These are phyloP conservation scores for Penicillium italicum DNA, from an alignment of 2,329 filamentous ascomycete genomes.

Conservation along the genomic window DNA sequence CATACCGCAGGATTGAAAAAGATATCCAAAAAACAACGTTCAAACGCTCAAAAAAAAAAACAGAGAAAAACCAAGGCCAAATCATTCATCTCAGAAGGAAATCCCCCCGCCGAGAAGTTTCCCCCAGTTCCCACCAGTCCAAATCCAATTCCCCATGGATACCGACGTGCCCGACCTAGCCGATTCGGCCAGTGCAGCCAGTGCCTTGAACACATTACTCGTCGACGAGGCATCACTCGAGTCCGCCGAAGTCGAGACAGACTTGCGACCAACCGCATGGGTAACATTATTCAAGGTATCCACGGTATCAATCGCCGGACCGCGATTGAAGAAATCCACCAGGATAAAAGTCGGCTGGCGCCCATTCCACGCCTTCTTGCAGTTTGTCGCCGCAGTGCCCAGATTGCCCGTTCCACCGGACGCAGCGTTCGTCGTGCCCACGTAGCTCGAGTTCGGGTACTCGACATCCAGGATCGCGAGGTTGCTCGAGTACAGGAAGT, in stretches of 20 bases:
- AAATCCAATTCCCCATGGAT: constrained; percentile 44
- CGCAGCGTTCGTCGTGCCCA: constrained; percentile 63
- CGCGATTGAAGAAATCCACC: constrained; percentile 76
- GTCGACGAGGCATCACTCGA: constrained; percentile 28
- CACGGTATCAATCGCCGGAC: constrained; percentile 64
- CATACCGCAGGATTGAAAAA: not conserved
- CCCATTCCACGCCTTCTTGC: constrained; percentile 55
- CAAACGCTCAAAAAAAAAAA: not conserved
- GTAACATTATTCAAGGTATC: constrained; percentile 64
- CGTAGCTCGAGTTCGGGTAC: constrained; percentile 58
- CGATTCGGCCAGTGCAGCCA: constrained; percentile 37
- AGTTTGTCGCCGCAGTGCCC: constrained; percentile 50
- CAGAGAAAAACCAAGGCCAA: not conserved
- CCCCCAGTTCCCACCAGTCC: constrained; percentile 44
- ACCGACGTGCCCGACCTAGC: constrained; percentile 38
- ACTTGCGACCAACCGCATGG: constrained; percentile 43
- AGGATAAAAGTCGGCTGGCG: constrained; percentile 67
- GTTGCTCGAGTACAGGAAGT: constrained; percentile 64
- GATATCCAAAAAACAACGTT: not conserved
- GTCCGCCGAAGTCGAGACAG: constrained; percentile 28
- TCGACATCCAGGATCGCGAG: constrained; percentile 52
- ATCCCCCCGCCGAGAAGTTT: constrained; percentile 41
- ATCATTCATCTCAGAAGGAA: constrained; percentile 23
- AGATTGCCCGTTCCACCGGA: constrained; percentile 54
- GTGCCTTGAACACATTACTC: constrained; percentile 37